Base-by-base conservation (phyloP, 495 filamentous ascomycete genomes). In the Xylaria cubensis region DNA sequence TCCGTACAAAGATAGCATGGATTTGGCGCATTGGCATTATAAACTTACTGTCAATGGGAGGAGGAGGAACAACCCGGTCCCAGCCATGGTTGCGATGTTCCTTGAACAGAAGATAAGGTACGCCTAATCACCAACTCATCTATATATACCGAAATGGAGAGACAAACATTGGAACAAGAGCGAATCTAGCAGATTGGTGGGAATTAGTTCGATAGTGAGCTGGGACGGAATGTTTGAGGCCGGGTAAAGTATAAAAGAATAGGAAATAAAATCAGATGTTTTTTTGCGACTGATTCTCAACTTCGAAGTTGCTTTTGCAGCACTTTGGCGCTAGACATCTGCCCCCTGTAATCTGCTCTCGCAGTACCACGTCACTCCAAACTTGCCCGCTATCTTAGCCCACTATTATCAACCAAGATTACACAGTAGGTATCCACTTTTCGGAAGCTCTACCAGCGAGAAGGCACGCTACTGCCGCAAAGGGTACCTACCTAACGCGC, bases 1-100 rank as follows among this genome's bases (percentile, higher is more conserved):
- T 21, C 34, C 26, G 26, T 26, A 50, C 55, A 24, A 59, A 36
- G 21, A 24, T 21, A 12, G 44, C 44, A 65, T 17, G 67, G 67
- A 69, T 74, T 74, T 44, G 26, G 50, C n/a, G 56, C 46, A 70
- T 44, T 64, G 19, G 67, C 41, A 39, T 46, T 15, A 19, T n/a
- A 29, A 42, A 77, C 81, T 75, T 80, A 84, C 83, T 76, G 85
- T 91, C 85, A 97, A 85, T 48, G 87, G 88, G 83, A 98, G 89
- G 84, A 98, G 84, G 78, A 94, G 92, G 74, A 97, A 90, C 64
- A 98, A 86, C 79, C 94, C 94, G 81, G 74, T 69, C 56, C 77
- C 77, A 65, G 77, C 77, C 77, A 79, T 79, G 63, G 70, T 72
- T 74, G 63, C 51, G 67, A 69, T 70, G 24, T 58, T 76, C 74